Evolutionary conservation across 2,329 filamentous ascomycete genomes (phyloP), one percentile per base, ranked within the genome.

Genomic region (Pezicula carpinea): DNA sequence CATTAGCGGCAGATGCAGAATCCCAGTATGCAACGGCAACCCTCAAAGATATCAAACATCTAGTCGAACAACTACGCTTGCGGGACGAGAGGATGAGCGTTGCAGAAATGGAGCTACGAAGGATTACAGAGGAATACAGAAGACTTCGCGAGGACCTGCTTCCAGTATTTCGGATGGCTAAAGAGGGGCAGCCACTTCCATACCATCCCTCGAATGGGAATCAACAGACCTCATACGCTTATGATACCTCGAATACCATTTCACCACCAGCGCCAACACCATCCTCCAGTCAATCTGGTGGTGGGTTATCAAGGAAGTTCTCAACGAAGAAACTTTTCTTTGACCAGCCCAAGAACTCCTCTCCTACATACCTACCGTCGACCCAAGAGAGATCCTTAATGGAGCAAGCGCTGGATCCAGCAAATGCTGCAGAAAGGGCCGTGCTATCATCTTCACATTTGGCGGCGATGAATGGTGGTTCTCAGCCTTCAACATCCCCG

Each of bases 131-230:
- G 34, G 91, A 97, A 64, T 96, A 95, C 64, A 80, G 87, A 57
- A 85, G 89, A 56, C 70, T 99, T 53, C 80, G 93, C 47, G 92
- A 97, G 66, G 93, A 99, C 63, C 82, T 96, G 62, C 75, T 97
- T 26, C 92, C 93, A 3, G 85, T 95, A 17, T 81, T 96, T 60
- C 88, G 91, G 53, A 82, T 96, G 61, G 87, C 85, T 59, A 97
- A 97, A 70, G 91, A 97, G 64, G 86, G 86, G 54, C 89, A 96
- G 63, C 92, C 92, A 31, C 74, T 97, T 18, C 91, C 91, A 22
- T 73, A 74, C 52, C 54, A 57, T 38, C 53, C 63, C 29, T 19
- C 49, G 6, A 48, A 60, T 10, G 46, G 49, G 32, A 55, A 59
- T 42, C 48, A 58, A 32, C 60, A 65, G 48, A 52, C 47, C n/a